Conservation (phyloP, 2,329 filamentous ascomycete genomes). For the Fusarium staphyleae region DNA sequence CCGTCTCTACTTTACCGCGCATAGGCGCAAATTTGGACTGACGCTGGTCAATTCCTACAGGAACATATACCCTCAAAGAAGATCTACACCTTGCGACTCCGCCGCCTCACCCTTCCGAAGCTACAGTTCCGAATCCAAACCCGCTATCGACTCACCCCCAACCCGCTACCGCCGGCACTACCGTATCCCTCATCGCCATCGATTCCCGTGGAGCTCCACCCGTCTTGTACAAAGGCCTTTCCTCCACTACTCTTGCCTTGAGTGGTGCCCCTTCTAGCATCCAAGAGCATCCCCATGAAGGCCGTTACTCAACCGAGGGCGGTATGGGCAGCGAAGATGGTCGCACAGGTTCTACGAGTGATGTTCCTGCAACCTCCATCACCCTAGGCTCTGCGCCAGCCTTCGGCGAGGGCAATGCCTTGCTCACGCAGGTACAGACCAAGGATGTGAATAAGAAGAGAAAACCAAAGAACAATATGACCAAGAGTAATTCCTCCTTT, state of each 20-base stretch:
- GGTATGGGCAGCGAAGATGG: constrained; percentile 65
- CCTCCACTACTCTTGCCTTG: constrained; percentile 57
- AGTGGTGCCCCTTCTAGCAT: constrained; percentile 58
- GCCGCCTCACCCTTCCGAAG: constrained; percentile 93
- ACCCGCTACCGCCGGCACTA: constrained; percentile 85
- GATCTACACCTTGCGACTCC: constrained; percentile 92
- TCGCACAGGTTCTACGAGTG: constrained; percentile 60
- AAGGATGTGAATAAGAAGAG: constrained; percentile 81
- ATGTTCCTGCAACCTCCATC: constrained; percentile 51
- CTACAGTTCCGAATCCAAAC: constrained; percentile 85
- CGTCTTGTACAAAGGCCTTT: constrained; percentile 62
- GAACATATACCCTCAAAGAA: constrained; percentile 89
- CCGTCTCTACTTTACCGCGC: neutral
- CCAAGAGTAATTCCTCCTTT: constrained; percentile 98
- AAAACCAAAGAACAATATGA: constrained; percentile 98
- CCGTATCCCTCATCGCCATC: constrained; percentile 78
- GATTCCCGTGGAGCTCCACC: constrained; percentile 65
- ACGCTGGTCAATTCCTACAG: constrained; percentile 52
- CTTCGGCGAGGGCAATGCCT: constrained; percentile 86
- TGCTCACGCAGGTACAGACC: constrained; percentile 66
- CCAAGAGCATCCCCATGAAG: constrained; percentile 68
- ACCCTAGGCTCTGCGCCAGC: constrained; percentile 63
- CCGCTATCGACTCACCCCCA: constrained; percentile 85
- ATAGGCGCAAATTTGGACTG: constrained; percentile 11
- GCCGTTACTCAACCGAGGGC: constrained; percentile 66